Evolutionary conservation across 2,329 filamentous ascomycete species (phyloP).

Genomic region (Catunica adiposa): DNA sequence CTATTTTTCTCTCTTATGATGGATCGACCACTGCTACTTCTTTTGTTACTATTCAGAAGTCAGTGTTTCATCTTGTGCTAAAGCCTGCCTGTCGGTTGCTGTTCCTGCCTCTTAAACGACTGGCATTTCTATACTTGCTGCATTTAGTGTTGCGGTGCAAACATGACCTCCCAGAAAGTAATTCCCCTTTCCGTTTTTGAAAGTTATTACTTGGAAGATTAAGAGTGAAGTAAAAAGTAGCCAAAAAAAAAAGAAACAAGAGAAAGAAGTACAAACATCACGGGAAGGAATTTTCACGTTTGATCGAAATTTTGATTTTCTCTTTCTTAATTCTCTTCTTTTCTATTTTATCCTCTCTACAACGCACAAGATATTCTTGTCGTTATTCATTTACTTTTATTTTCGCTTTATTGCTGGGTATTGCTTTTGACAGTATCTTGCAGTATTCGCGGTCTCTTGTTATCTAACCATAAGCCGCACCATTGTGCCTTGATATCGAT

Average conservation of each 20-base stretch:
- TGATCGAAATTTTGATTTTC: background rate
- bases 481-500: too few relatives aligned
- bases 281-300: background rate
- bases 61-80: background rate
- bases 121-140: too few relatives aligned
- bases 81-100: background rate
- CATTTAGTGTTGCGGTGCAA: background rate
- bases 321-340: background rate
- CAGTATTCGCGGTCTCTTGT: background rate
- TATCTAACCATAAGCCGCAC: too few relatives aligned
- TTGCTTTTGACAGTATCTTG: background rate
- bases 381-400: background rate
- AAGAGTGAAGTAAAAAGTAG: background rate
- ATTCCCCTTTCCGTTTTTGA: slow-evolving; percentile 1
- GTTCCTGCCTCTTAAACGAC: background rate
- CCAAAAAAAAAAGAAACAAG: background rate
- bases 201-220: background rate
- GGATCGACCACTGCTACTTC: background rate
- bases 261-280: background rate
- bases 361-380: too few relatives aligned
- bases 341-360: background rate
- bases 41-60: background rate
- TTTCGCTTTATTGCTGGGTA: background rate
- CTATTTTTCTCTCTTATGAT: background rate
- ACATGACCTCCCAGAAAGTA: background rate